Percentiles rank a stretch among this genome's conserved stretches.
These are phyloP conservation scores for Neotropicomus parvogracilis DNA, from an alignment of 1,284 basidiomycete species.

Conservation along the genomic window DNA sequence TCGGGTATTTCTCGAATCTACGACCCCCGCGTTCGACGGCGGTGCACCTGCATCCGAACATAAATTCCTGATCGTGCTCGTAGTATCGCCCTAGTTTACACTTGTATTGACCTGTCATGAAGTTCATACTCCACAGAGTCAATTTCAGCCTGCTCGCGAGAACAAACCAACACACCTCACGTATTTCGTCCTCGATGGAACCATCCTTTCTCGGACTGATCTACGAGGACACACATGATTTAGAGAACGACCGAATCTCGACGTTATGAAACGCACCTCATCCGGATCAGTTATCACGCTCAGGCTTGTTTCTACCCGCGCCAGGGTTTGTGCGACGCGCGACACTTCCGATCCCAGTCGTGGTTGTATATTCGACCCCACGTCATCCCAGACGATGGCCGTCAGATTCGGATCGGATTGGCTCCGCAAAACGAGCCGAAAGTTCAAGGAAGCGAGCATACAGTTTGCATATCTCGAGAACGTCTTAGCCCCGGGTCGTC, in stretches of 20 bases:
- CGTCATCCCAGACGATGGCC: slow-evolving; percentile 10
- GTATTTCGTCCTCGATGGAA: neutral
- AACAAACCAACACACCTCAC: neutral
- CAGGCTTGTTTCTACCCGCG: neutral
- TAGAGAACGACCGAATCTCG: no score
- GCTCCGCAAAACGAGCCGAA: slow-evolving; percentile 16
- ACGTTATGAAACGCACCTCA: neutral
- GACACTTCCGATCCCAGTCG: neutral
- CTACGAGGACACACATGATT: neutral
- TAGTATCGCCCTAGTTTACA: neutral
- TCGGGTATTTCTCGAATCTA: no score
- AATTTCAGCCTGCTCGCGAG: neutral
- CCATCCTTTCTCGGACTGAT: neutral
- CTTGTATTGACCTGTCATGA: neutral
- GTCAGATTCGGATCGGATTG: slow-evolving; percentile 3
- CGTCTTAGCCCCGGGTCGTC: neutral
- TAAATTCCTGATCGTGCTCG: no score
- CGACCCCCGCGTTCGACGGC: no score
- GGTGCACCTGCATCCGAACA: no score
- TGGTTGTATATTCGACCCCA: neutral
- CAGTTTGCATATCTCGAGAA: slow-evolving; percentile 22
- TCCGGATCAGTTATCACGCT: neutral
- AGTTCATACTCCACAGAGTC: neutral
- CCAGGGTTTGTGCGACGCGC: neutral
- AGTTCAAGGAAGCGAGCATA: slow-evolving; percentile 25